phyloP scores from a whole-genome alignment of 108 stramenopile genomes.

The Mediolabrus comicus region DNA sequence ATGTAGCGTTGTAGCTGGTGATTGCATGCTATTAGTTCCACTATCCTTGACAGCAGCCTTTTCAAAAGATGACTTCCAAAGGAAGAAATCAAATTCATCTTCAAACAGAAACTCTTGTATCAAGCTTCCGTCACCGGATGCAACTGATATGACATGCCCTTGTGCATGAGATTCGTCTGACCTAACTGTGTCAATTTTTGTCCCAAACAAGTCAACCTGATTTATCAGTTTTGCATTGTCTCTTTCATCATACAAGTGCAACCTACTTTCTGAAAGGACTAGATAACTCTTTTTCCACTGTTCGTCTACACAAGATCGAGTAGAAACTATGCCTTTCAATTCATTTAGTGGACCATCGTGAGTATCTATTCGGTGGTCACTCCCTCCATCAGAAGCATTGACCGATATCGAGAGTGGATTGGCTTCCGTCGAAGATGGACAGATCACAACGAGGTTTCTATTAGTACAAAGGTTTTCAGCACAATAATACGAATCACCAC shows the following conservation, averaged over 20 bases:
- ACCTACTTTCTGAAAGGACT: conserved; percentile 60
- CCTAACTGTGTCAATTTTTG: not conserved
- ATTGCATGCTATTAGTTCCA: not conserved
- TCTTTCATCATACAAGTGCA: conserved; percentile 68
- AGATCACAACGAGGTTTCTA: conserved; percentile 65
- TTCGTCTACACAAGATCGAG: conserved; percentile 54
- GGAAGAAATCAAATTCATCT: conserved; percentile 44
- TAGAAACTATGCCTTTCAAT: conserved; percentile 62
- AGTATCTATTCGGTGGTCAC: conserved; percentile 21
- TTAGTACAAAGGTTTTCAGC: conserved; percentile 72
- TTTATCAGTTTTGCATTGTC: conserved; percentile 6
- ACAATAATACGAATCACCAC: conserved; percentile 86
- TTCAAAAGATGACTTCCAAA: conserved; percentile 59
- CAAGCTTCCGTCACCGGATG: conserved; percentile 49
- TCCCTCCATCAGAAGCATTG: conserved; percentile 14
- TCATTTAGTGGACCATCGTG: conserved; percentile 17
- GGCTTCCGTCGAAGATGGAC: conserved; percentile 67
- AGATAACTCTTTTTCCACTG: conserved; percentile 62
- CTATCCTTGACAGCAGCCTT: not conserved
- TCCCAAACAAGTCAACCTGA: conserved; percentile 24
- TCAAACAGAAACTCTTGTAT: conserved; percentile 60
- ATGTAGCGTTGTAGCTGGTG: not conserved
- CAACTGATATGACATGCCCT: conserved; percentile 43
- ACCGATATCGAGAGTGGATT: conserved; percentile 71
- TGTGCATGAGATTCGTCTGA: not conserved